A percentile compares a stretch with the other conserved stretches of the same genome.
phyloP scores from a whole-genome alignment of 108 stramenopile genomes.

The Hondaea fermentalgiana region DNA sequence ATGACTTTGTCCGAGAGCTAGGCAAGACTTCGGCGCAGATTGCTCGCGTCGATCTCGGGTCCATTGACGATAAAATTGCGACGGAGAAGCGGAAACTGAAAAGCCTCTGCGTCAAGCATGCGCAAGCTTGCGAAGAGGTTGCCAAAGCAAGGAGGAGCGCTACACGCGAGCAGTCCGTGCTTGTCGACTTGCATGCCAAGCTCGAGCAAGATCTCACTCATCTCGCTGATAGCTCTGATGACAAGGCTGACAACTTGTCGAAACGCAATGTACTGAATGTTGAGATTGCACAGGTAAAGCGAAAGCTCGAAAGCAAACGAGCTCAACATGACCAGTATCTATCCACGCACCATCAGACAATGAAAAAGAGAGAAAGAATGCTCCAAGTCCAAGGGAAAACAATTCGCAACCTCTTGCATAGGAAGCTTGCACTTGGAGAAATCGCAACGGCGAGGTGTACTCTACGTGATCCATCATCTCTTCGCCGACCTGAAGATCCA shows the following conservation, averaged over 20 bases:
- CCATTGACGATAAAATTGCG: not conserved
- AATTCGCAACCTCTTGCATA: not conserved
- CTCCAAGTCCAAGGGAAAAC: not conserved
- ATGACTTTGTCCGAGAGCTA: not conserved
- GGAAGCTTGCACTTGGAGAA: not conserved
- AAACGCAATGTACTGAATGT: not conserved
- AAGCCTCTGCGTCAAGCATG: not conserved
- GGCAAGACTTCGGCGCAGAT: not conserved
- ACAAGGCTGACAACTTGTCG: not conserved
- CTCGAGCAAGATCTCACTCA: not conserved
- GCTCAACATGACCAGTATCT: not conserved
- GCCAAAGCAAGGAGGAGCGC: not conserved
- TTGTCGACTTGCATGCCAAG: not conserved
- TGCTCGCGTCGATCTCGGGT: not conserved
- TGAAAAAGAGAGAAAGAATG: conserved; percentile 1
- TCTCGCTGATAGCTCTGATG: not conserved
- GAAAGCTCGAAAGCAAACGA: not conserved
- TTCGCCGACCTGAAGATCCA: too few species aligned
- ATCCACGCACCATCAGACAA: not conserved
- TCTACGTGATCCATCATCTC: not conserved
- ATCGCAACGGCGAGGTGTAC: not conserved
- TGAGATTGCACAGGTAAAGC: not conserved
- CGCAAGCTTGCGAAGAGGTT: conserved; percentile 1
- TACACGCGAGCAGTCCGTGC: not conserved
- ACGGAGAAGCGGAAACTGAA: not conserved